Evolutionary conservation across 1,139 yeast species (phyloP).

Genomic region (Yamadazyma jaroonii): DNA sequence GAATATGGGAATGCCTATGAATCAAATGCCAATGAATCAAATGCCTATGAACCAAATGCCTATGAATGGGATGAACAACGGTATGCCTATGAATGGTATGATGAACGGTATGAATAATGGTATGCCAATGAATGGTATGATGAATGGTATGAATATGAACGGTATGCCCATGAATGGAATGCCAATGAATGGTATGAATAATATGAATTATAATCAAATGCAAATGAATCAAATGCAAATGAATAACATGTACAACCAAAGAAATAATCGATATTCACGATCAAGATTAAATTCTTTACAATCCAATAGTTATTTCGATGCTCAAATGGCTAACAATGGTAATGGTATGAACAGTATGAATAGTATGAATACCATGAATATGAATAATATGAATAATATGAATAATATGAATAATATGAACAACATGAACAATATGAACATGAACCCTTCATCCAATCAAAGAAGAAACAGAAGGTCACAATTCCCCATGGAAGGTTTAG

Average conservation of each 20-base stretch:
- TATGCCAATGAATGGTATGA: conserved; percentile 4
- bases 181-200: conserved; percentile 5
- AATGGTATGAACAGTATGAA: conserved; percentile 12
- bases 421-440: conserved; percentile 9
- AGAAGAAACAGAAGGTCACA: conserved; percentile 35
- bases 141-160: conserved; percentile 6
- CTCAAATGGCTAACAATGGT: not conserved
- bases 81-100: conserved; percentile 1
- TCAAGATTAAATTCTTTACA: conserved; percentile 17
- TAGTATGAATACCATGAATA: conserved; percentile 8
- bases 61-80: conserved; percentile 4
- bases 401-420: conserved; percentile 2
- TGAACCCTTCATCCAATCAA: conserved; percentile 5
- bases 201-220: conserved; percentile 2
- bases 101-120: conserved; percentile 3
- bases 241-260: conserved; percentile 8
- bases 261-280: conserved; percentile 8
- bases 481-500: conserved; percentile 32
- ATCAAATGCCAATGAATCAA: conserved; percentile 2
- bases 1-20: conserved; percentile 2
- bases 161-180: conserved; percentile 3
- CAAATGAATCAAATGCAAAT: conserved; percentile 3
- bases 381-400: conserved; percentile 2
- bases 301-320: conserved; percentile 12
- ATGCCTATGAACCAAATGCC: conserved; percentile 1